phyloP scores from a whole-genome alignment of 1,284 basidiomycete genomes.

The Rhizoctonia solani region DNA sequence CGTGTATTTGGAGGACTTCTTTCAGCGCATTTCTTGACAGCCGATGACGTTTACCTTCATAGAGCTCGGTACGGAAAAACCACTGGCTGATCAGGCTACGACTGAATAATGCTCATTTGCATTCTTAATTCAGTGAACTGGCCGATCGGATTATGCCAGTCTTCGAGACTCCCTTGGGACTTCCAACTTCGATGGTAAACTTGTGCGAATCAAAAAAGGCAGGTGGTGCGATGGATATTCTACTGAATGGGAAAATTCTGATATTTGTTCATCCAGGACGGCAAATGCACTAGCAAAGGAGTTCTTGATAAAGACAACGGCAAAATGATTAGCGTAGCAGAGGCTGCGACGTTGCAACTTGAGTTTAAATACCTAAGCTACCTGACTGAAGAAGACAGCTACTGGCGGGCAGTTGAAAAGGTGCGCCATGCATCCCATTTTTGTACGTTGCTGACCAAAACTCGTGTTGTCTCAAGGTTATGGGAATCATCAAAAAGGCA shows the following conservation, averaged over 20 bases:
- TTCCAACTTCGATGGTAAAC: constrained; percentile 82
- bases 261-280: constrained; percentile 14
- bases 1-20: constrained; percentile 81
- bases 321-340: constrained; percentile 77
- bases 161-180: constrained; percentile 79
- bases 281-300: constrained; percentile 52
- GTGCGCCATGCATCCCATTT: constrained; percentile 48
- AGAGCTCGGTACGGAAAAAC: constrained; percentile 60
- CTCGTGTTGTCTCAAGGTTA: constrained; percentile 56
- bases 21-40: constrained; percentile 76
- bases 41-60: constrained; percentile 71
- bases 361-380: constrained; percentile 87
- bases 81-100: constrained; percentile 51
- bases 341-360: constrained; percentile 80
- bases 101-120: neutral
- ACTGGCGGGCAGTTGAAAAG: constrained; percentile 81
- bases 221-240: neutral
- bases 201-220: constrained; percentile 52
- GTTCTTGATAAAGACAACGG: constrained; percentile 67
- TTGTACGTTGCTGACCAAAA: neutral
- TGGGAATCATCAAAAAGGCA: constrained; percentile 64
- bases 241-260: neutral
- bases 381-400: constrained; percentile 73
- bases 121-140: constrained; percentile 56
- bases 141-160: constrained; percentile 81